Conservation (phyloP, 208 protist species). For the Phytomonas sp. region DNA sequence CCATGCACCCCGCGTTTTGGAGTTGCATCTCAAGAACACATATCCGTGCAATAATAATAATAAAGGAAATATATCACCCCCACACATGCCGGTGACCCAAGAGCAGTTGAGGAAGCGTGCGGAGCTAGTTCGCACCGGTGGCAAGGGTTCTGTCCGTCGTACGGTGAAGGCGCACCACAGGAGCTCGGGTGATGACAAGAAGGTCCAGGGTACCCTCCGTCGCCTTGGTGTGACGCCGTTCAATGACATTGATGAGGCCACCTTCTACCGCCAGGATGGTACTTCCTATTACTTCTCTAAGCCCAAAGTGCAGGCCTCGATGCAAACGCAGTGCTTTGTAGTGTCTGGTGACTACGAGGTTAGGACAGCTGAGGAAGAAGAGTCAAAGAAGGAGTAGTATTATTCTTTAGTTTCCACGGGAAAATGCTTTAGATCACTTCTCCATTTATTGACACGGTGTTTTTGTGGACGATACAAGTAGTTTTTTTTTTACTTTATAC, state of each 20-base stretch:
- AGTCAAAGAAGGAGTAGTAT: constrained; percentile 35
- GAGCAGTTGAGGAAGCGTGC: constrained; percentile 83
- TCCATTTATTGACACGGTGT: too few relatives aligned
- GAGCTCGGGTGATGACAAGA: constrained; percentile 89
- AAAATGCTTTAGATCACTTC: neutral
- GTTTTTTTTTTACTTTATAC: constrained; percentile 3
- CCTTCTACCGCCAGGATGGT: constrained; percentile 96
- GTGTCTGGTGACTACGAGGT: constrained; percentile 88
- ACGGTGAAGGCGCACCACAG: constrained; percentile 78
- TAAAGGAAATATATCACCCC: constrained; percentile 8
- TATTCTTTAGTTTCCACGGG: neutral
- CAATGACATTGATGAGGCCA: constrained; percentile 95
- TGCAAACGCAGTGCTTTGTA: constrained; percentile 95
- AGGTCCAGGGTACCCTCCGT: constrained; percentile 91
- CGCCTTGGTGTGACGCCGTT: constrained; percentile 92
- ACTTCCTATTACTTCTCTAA: constrained; percentile 95
- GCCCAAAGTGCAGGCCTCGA: constrained; percentile 95
- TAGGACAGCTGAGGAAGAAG: constrained; percentile 64
- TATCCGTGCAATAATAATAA: neutral
- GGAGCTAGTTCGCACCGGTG: constrained; percentile 92
- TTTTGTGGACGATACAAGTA: too few relatives aligned
- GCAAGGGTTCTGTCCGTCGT: constrained; percentile 92
- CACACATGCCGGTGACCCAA: constrained; percentile 64
- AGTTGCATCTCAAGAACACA: neutral
- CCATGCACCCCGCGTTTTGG: neutral